phyloP scores from a whole-genome alignment of 192 early-diverging fungal species.

The Thoreauomyces humboldtii region DNA sequence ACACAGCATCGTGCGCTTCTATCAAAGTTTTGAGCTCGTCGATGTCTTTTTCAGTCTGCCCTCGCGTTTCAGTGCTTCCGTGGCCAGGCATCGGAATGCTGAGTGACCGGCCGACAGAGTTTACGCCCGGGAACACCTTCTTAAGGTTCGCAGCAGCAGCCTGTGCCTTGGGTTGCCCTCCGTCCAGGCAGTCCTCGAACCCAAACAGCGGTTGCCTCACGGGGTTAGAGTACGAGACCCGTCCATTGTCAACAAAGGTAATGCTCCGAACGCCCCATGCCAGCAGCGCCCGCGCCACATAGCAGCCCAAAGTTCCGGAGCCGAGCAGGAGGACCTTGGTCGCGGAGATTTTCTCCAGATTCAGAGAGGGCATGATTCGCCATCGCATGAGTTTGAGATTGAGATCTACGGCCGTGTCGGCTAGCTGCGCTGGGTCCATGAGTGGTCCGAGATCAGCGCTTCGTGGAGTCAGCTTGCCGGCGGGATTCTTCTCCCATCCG shows the following conservation, averaged over 20 bases:
- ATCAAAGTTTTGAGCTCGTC: constrained; percentile 64
- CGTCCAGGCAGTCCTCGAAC: constrained; percentile 85
- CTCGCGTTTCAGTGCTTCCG: constrained; percentile 13
- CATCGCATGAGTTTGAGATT: constrained; percentile 98
- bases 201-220: constrained; percentile 90
- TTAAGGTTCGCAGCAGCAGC: constrained; percentile 78
- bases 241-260: constrained; percentile 90
- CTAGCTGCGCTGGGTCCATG: constrained; percentile 84
- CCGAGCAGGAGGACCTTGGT: constrained; percentile 87
- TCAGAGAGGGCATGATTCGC: constrained; percentile 80
- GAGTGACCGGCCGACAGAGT: constrained; percentile 65
- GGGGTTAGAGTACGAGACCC: constrained; percentile 94
- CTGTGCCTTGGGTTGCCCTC: constrained; percentile 82
- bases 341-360: constrained; percentile 74
- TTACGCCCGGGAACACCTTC: constrained; percentile 77
- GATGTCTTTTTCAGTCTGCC: constrained; percentile 39
- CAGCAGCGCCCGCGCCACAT: constrained; percentile 80
- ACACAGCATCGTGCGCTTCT: constrained; percentile 77
- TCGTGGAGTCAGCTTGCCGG: constrained; percentile 77
- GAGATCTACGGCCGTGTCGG: constrained; percentile 86
- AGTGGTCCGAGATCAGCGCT: constrained; percentile 77
- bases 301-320: constrained; percentile 92
- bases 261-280: constrained; percentile 93
- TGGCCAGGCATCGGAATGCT: constrained; percentile 99
- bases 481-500: constrained; percentile 90